Conservation (phyloP, 2,329 filamentous ascomycete species). For the Aspergillus sp. region DNA sequence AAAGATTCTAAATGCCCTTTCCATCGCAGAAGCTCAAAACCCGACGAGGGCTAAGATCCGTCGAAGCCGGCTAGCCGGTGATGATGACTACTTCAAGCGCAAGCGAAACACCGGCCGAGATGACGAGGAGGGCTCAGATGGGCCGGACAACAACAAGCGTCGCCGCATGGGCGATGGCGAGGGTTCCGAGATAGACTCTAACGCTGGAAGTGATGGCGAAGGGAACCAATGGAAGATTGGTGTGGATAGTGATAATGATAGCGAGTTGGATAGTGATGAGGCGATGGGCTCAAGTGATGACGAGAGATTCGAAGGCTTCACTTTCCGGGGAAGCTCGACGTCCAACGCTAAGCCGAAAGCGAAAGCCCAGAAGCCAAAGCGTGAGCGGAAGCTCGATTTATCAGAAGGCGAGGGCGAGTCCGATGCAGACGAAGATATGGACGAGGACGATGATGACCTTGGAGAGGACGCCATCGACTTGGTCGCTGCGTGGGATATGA, state of each 20-base stretch:
- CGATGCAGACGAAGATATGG: slow-evolving; percentile 39
- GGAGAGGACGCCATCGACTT: slow-evolving; percentile 65
- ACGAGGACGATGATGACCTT: slow-evolving; percentile 63
- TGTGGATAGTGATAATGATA: slow-evolving; percentile 66
- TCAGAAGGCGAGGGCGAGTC: slow-evolving; percentile 52
- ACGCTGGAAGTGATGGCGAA: slow-evolving; percentile 79
- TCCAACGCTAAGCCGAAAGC: slow-evolving; percentile 38
- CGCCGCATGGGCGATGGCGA: slow-evolving; percentile 39
- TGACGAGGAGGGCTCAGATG: slow-evolving; percentile 37
- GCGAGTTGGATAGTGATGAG: slow-evolving; percentile 71
- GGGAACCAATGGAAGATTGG: slow-evolving; percentile 85
- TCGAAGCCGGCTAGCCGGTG: slow-evolving; percentile 59
- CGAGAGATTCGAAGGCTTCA: slow-evolving; percentile 77
- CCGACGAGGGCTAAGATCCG: slow-evolving; percentile 55
- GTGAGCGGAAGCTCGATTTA: slow-evolving; percentile 45
- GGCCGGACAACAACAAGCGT: slow-evolving; percentile 50
- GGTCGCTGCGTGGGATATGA: slow-evolving; percentile 60
- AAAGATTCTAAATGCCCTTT: slow-evolving; percentile 61
- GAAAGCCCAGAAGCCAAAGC: slow-evolving; percentile 22
- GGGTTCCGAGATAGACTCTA: slow-evolving; percentile 55
- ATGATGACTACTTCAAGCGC: slow-evolving; percentile 49
- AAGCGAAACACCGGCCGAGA: slow-evolving; percentile 36
- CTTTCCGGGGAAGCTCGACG: slow-evolving; percentile 61
- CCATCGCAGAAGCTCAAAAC: slow-evolving; percentile 61
- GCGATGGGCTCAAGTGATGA: slow-evolving; percentile 88